A percentile compares a stretch with the other conserved stretches of the same genome.
Evolutionary conservation across 345 rosid species (phyloP).

Genomic region (Citrus trifoliata): DNA sequence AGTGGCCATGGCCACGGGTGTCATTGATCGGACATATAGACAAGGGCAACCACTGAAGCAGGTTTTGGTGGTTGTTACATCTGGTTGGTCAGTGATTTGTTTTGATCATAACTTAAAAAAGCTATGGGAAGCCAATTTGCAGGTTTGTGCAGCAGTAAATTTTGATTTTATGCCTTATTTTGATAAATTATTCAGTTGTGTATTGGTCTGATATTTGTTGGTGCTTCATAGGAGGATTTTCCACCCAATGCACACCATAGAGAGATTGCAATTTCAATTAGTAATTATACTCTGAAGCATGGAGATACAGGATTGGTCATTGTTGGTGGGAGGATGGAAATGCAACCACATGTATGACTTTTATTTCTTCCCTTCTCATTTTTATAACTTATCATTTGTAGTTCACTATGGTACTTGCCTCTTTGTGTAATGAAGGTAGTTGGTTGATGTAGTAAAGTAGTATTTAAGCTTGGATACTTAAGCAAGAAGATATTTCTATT

Average conservation of each 20-base stretch:
- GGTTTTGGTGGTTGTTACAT: constrained; percentile 94
- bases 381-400: not conserved
- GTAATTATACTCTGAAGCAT: constrained; percentile 84
- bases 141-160: constrained; percentile 42
- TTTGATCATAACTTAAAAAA: constrained; percentile 93
- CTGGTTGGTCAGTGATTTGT: constrained; percentile 95
- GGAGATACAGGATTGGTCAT: constrained; percentile 85
- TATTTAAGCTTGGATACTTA: not conserved
- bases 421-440: not conserved
- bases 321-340: constrained; percentile 96
- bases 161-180: not conserved
- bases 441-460: not conserved
- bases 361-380: not conserved
- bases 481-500: not conserved
- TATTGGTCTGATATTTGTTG: constrained; percentile 5
- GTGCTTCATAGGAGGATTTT: constrained; percentile 70
- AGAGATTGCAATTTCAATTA: constrained; percentile 75
- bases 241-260: constrained; percentile 89
- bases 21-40: constrained; percentile 61
- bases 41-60: constrained; percentile 81
- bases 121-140: constrained; percentile 90
- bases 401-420: not conserved
- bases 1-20: constrained; percentile 94
- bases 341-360: constrained; percentile 79
- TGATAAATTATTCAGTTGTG: not conserved